These are phyloP conservation scores for Erigeron philadelphicus DNA, from an alignment of 140 eudicot species.

Conservation along the genomic window DNA sequence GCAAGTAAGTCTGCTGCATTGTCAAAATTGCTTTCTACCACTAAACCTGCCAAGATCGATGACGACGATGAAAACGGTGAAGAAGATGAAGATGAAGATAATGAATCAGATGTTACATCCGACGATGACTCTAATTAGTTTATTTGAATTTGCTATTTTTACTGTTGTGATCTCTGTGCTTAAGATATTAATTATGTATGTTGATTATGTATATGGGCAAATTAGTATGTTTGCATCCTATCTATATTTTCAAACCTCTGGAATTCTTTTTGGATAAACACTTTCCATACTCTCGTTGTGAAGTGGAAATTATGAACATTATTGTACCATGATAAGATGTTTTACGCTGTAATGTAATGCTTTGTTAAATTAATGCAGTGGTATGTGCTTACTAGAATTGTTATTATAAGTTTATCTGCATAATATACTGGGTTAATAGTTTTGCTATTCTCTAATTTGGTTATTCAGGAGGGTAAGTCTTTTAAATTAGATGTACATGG, in stretches of 20 bases:
- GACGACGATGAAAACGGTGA: constrained; percentile 36
- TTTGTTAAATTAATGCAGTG: background rate
- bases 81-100: constrained; percentile 35
- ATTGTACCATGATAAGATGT: background rate
- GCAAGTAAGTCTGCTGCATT: constrained; percentile 93
- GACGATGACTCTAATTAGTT: constrained; percentile 54
- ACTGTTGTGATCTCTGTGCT: constrained; percentile 13
- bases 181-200: constrained; percentile 12
- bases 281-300: constrained; percentile 27
- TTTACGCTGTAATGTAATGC: constrained; percentile 19
- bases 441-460: no score
- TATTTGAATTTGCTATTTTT: constrained; percentile 23
- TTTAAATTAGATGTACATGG: no score
- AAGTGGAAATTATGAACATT: constrained; percentile 14
- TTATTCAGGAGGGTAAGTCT: no score
- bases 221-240: constrained; percentile 4
- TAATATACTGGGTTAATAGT: no score
- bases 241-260: background rate
- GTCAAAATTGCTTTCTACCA: constrained; percentile 45
- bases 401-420: background rate
- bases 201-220: constrained; percentile 28
- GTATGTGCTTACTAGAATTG: background rate
- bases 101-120: constrained; percentile 55
- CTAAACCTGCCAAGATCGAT: constrained; percentile 29
- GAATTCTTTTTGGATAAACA: background rate